Evolutionary conservation across 495 filamentous ascomycete species (phyloP).

Genomic region (Talaromyces wortmannii): DNA sequence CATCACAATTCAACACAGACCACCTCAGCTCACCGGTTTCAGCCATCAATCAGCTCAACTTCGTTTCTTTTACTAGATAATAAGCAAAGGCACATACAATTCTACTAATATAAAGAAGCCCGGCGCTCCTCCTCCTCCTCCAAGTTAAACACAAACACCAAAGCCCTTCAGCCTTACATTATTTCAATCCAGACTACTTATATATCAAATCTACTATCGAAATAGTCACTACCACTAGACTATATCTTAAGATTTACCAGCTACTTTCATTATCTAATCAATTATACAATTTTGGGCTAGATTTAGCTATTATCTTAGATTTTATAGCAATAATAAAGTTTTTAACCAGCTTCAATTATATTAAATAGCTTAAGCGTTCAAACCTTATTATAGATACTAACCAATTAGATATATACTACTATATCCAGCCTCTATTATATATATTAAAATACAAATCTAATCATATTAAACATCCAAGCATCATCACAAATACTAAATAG

Average conservation of each 20-base stretch:
- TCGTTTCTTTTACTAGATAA: constrained; percentile 48
- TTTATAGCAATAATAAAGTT: too few species aligned
- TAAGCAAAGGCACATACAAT: constrained; percentile 50
- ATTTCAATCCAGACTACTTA: not conserved
- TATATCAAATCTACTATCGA: not conserved
- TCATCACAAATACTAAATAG: too few species aligned
- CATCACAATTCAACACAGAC: not conserved
- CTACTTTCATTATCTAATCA: not conserved
- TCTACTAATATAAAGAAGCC: constrained; percentile 53
- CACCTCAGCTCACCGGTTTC: not conserved
- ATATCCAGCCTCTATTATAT: too few species aligned
- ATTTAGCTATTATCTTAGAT: too few species aligned
- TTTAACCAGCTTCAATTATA: too few species aligned
- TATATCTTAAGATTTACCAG: too few species aligned
- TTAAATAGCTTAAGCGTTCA: too few species aligned
- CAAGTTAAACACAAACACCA: not conserved
- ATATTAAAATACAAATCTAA: too few species aligned
- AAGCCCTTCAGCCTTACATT: not conserved
- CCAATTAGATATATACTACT: too few species aligned
- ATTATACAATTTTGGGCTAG: not conserved
- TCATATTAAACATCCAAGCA: too few species aligned
- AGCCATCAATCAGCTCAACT: not conserved
- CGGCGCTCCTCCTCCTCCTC: constrained; percentile 39
- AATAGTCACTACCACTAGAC: not conserved
- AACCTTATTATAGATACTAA: too few species aligned